A percentile compares a stretch with the other conserved stretches of the same genome.
phyloP scores from a whole-genome alignment of 345 rosid genomes.

The Dimocarpus longan region DNA sequence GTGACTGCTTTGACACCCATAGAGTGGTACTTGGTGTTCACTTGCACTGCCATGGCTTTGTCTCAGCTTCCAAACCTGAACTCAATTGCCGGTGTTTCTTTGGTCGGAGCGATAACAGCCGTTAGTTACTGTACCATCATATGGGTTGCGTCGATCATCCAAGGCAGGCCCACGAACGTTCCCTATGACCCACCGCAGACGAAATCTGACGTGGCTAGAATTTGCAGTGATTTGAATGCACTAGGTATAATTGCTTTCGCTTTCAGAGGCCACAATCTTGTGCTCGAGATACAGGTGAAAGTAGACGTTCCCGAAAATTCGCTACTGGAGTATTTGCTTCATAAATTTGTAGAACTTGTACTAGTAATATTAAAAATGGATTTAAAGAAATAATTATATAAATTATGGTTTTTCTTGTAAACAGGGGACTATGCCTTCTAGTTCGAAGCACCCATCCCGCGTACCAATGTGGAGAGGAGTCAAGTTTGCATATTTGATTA shows the following conservation, averaged over 20 bases:
- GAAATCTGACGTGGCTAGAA: constrained; percentile 23
- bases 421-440: constrained; percentile 71
- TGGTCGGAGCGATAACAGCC: constrained; percentile 61
- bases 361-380: neutral
- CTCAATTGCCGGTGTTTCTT: constrained; percentile 63
- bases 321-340: too few species aligned
- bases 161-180: constrained; percentile 27
- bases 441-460: constrained; percentile 46
- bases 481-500: constrained; percentile 46
- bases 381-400: neutral
- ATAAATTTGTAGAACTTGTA: too few species aligned
- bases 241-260: constrained; percentile 60
- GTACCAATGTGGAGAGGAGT: constrained; percentile 68
- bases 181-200: constrained; percentile 35
- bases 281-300: constrained; percentile 63
- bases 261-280: constrained; percentile 69
- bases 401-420: neutral
- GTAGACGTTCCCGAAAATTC: neutral
- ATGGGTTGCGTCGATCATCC: constrained; percentile 43
- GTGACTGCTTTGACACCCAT: constrained; percentile 25
- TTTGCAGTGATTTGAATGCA: constrained; percentile 40
- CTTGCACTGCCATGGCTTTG: constrained; percentile 41
- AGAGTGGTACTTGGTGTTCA: constrained; percentile 57
- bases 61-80: constrained; percentile 70
- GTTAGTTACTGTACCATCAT: constrained; percentile 51